phyloP scores from a whole-genome alignment of 331 rosid species.

The Quercus lobata region DNA sequence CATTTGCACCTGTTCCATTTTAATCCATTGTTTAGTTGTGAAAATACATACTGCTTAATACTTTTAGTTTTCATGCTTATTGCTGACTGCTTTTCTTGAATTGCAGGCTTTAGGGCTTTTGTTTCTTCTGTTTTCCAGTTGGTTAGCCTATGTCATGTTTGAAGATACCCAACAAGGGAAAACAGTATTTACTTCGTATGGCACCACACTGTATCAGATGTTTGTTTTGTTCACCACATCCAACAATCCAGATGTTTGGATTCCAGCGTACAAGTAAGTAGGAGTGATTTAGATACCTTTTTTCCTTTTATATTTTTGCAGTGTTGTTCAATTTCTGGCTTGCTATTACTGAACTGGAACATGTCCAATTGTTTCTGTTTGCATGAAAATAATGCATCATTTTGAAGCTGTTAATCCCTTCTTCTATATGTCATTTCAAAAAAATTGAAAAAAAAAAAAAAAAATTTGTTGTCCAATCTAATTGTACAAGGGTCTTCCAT shows the following conservation, averaged over 20 bases:
- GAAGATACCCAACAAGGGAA: conserved; percentile 90
- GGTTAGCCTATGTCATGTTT: conserved; percentile 94
- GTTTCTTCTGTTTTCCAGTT: conserved; percentile 90
- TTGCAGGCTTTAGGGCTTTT: conserved; percentile 86
- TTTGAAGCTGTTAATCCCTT: not conserved
- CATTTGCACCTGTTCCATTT: not conserved
- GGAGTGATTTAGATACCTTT: not conserved
- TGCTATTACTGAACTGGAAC: not conserved
- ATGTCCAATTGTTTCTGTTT: not conserved
- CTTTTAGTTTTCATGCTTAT: not conserved
- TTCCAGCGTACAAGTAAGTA: conserved; percentile 99
- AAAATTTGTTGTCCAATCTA: not conserved
- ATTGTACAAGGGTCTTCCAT: not conserved
- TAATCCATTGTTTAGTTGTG: not conserved
- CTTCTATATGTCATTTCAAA: too few relatives aligned
- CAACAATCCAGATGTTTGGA: conserved; percentile 98
- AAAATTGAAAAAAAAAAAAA: not conserved
- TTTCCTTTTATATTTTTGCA: not conserved
- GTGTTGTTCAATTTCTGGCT: not conserved
- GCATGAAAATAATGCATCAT: not conserved
- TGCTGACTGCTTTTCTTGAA: conserved; percentile 17
- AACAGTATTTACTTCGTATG: conserved; percentile 76
- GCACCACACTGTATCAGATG: conserved; percentile 76
- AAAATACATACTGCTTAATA: not conserved
- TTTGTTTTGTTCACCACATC: conserved; percentile 85